phyloP scores from a whole-genome alignment of 495 filamentous ascomycete species.

The Cenococcum geophilum region DNA sequence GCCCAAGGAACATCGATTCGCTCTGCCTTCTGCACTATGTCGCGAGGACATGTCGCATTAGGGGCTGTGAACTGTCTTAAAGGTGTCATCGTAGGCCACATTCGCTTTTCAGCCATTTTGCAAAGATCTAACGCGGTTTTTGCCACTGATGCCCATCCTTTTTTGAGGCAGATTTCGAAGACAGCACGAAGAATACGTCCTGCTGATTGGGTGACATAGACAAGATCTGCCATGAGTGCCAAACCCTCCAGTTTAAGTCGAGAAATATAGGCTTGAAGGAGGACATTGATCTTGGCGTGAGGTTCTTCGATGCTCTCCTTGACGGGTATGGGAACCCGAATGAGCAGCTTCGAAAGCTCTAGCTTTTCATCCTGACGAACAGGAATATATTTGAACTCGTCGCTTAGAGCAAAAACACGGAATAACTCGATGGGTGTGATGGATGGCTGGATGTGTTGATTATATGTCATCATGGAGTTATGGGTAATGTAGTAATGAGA shows the following conservation, averaged over 20 bases:
- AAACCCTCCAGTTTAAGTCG: constrained; percentile 88
- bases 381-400: constrained; percentile 98
- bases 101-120: constrained; percentile 98
- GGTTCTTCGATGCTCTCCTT: constrained; percentile 97
- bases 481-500: constrained; percentile 98
- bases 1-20: constrained; percentile 89
- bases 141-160: constrained; percentile 91
- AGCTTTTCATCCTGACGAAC: constrained; percentile 97
- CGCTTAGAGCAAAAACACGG: constrained; percentile 93
- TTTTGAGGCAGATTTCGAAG: constrained; percentile 93
- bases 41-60: constrained; percentile 60
- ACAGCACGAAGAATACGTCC: constrained; percentile 92
- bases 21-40: constrained; percentile 88
- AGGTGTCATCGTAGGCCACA: constrained; percentile 99
- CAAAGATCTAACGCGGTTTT: constrained; percentile 91
- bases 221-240: constrained; percentile 96
- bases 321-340: constrained; percentile 86
- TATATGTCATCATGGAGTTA: constrained; percentile 93
- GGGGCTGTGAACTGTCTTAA: constrained; percentile 66
- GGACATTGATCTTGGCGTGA: constrained; percentile 97
- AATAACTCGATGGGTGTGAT: constrained; percentile 92
- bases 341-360: constrained; percentile 85
- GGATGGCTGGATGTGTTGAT: constrained; percentile 87
- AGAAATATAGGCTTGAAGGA: constrained; percentile 95
- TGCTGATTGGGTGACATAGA: constrained; percentile 97